Evolutionary conservation across 2,329 filamentous ascomycete genomes (phyloP).

Genomic region (Oidium heveae): DNA sequence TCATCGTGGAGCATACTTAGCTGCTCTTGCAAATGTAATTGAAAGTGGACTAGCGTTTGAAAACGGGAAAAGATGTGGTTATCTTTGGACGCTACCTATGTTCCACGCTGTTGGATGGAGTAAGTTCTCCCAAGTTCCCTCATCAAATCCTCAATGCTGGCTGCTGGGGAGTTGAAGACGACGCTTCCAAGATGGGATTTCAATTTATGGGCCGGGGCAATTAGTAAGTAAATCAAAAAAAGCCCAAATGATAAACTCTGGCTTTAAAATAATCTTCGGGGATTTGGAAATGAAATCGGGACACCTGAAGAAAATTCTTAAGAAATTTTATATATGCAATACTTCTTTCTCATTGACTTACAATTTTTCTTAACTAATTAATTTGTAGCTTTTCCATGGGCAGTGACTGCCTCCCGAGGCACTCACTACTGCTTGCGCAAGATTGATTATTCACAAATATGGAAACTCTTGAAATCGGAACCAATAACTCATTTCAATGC

Average conservation of each 20-base stretch:
- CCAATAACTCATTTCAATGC: slow-evolving; percentile 86
- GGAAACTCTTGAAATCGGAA: slow-evolving; percentile 67
- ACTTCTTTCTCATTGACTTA: neutral
- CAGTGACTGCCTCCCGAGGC: slow-evolving; percentile 77
- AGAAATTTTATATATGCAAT: too few species aligned
- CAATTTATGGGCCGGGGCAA: too few species aligned
- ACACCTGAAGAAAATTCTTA: too few species aligned
- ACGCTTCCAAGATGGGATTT: too few species aligned
- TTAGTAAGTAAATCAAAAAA: too few species aligned
- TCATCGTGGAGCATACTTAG: slow-evolving; percentile 68
- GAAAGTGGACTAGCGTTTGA: slow-evolving; percentile 63
- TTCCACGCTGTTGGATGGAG: slow-evolving; percentile 35
- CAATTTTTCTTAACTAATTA: neutral
- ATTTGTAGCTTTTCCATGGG: slow-evolving; percentile 56
- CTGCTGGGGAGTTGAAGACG: too few species aligned
- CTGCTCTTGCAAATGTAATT: slow-evolving; percentile 60
- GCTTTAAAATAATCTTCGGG: too few species aligned
- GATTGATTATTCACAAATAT: slow-evolving; percentile 84
- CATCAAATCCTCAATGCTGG: too few species aligned
- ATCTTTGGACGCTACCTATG: slow-evolving; percentile 85
- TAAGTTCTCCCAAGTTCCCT: slow-evolving; percentile 2
- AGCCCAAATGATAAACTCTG: too few species aligned
- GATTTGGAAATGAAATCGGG: too few species aligned
- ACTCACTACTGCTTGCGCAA: slow-evolving; percentile 87
- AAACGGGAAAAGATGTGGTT: slow-evolving; percentile 34